These are phyloP conservation scores for Chimonanthus praecox DNA, from an alignment of 164 flowering plant species.

Conservation along the genomic window DNA sequence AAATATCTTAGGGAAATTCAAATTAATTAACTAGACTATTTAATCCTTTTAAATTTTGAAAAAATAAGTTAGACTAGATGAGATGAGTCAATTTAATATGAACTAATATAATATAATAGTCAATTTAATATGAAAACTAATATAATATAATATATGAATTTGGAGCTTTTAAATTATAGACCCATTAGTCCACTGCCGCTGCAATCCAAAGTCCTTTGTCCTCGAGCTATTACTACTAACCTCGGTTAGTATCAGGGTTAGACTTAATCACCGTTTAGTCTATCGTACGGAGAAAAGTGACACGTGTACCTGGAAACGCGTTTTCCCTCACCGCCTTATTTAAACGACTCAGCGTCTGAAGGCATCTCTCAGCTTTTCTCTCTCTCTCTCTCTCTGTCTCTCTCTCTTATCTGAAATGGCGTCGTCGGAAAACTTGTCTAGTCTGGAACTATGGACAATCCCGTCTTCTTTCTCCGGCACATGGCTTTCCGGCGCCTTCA, in stretches of 20 bases:
- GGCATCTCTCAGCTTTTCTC: background rate
- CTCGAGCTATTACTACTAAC: too few species aligned
- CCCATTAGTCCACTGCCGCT: background rate
- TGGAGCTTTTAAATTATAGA: background rate
- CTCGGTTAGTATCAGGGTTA: too few species aligned
- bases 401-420: constrained; percentile 26
- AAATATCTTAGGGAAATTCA: too few species aligned
- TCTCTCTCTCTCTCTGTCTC: background rate
- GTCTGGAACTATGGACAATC: constrained; percentile 47
- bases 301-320: background rate
- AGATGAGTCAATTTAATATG: too few species aligned
- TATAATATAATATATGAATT: too few species aligned
- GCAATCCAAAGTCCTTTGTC: too few species aligned
- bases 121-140: background rate
- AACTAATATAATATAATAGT: too few species aligned
- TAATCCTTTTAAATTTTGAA: too few species aligned
- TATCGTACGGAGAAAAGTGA: background rate
- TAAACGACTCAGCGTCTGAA: background rate
- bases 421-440: constrained; percentile 50
- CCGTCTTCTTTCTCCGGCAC: constrained; percentile 39
- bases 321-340: background rate
- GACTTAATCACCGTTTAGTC: background rate
- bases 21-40: too few species aligned
- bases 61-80: too few species aligned
- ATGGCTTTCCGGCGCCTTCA: constrained; percentile 51